Percentiles rank a stretch among this genome's conserved stretches.
These are phyloP conservation scores for Lentinula novae-zelandiae DNA, from an alignment of 1,284 basidiomycete genomes.

Conservation along the genomic window DNA sequence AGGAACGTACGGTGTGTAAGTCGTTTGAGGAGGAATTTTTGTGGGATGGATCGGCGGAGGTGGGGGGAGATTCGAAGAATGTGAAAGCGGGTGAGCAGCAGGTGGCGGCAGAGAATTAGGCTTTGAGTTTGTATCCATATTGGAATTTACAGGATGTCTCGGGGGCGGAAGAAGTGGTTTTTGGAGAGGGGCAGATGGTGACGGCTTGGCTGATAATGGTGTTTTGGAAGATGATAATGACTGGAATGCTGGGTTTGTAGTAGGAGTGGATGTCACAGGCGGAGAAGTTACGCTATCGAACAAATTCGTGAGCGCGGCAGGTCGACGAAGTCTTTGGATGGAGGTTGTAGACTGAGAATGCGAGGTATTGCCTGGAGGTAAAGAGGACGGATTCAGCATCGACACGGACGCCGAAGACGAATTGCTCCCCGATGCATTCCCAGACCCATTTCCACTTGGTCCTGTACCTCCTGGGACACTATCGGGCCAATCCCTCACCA, in stretches of 20 bases:
- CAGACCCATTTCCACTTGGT: background rate
- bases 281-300: background rate
- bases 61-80: background rate
- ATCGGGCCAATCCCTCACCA: constrained; percentile 94
- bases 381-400: background rate
- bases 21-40: constrained; percentile 51
- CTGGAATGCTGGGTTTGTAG: background rate
- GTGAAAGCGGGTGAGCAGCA: constrained; percentile 21
- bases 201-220: background rate
- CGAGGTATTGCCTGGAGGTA: background rate
- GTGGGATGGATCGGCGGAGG: background rate
- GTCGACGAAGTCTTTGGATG: background rate
- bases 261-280: background rate
- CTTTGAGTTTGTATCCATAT: no score
- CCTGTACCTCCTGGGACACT: constrained; percentile 30
- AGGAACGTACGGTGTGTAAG: constrained; percentile 80
- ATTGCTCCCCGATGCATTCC: background rate
- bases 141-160: background rate
- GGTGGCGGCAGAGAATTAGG: constrained; percentile 48
- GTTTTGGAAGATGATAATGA: background rate
- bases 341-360: background rate
- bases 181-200: constrained; percentile 14
- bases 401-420: background rate
- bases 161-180: constrained; percentile 29
- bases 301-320: constrained; percentile 7